These are phyloP conservation scores for Termitomyces sp. DNA, from an alignment of 768 basidiomycete species.

Conservation along the genomic window DNA sequence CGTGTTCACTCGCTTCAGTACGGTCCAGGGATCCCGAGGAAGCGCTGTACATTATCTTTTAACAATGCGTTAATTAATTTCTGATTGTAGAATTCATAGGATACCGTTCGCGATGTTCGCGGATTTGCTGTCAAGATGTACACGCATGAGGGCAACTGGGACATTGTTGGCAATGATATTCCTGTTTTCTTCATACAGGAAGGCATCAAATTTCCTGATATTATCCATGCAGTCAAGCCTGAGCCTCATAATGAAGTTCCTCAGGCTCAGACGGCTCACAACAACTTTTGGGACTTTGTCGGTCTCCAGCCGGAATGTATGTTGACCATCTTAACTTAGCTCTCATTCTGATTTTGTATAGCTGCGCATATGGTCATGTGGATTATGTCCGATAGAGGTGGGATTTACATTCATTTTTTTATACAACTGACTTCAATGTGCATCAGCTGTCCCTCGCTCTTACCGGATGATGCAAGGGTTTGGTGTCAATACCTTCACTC, in stretches of 20 bases:
- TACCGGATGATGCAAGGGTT: constrained; percentile 89
- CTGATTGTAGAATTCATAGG: constrained; percentile 25
- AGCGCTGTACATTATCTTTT: constrained; percentile 54
- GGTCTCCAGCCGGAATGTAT: constrained; percentile 62
- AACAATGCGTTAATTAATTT: neutral
- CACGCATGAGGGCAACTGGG: constrained; percentile 50
- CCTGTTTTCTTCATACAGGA: constrained; percentile 83
- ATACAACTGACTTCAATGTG: neutral
- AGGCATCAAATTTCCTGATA: constrained; percentile 80
- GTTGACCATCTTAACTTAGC: constrained; percentile 7
- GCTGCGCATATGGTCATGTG: constrained; percentile 78
- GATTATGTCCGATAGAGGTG: constrained; percentile 78
- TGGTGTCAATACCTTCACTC: constrained; percentile 80
- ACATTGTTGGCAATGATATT: constrained; percentile 80
- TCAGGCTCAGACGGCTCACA: constrained; percentile 64
- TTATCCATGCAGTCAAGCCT: constrained; percentile 81
- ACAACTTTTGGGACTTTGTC: constrained; percentile 87
- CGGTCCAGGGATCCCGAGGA: constrained; percentile 78
- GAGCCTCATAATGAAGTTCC: constrained; percentile 83
- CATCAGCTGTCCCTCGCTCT: constrained; percentile 57
- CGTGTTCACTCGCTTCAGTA: constrained; percentile 80
- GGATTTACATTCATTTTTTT: neutral
- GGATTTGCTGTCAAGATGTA: constrained; percentile 70
- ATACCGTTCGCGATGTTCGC: constrained; percentile 79
- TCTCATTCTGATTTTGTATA: constrained; percentile 6